Evolutionary conservation across 2,329 filamentous ascomycete genomes (phyloP), one percentile per base, ranked within the genome.

Genomic region (Scedosporium boydii): DNA sequence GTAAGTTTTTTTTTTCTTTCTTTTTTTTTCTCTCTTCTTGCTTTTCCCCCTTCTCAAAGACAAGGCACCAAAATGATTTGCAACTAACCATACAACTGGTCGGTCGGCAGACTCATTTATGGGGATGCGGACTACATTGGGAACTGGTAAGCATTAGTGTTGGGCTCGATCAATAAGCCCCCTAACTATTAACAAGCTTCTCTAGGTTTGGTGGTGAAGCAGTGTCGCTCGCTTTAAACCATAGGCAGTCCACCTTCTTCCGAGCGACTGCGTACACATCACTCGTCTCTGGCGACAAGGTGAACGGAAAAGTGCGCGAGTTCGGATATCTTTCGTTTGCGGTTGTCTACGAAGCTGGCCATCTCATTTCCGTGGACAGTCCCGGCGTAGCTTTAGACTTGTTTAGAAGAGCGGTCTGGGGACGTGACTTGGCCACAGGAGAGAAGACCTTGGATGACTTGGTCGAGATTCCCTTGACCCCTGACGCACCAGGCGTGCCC

Each of bases 261-360:
- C 75, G 77, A 3, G 70, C 74, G 0, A 82, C 87, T 1, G 86
- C 86, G 0, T 90, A 90, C 69, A 80, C 80, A 1, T 82, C 86
- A 2, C 81, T 90, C 61, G 73, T 82, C 14, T 82, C 87, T 7
- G 85, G 88, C 66, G 78, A 76, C 6, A 75, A 78, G 3, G 85
- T 85, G 73, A 82, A 82, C 71, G 87, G 81, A 29, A 87, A 87
- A 34, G 81, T 82, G 63, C 79, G 87, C 1, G 87, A 90, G 69
- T 87, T 83, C 67, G 87, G 86, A 2, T 90, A 89, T 66, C 80
- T 85, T 65, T 81, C 78, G n/a, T 85, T 86, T 69, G 80, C 79
- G 21, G 75, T 82, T 0, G 76, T 85, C 21, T 84, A 83, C 67
- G 78, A 84, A 64, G 75, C 81, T 9, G 82, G 83, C 0, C 83